Percentiles rank a stretch among this genome's conserved stretches.
These are phyloP conservation scores for Climacium dendroides DNA, from an alignment of 225 moss, liverwort and hornwort genomes.

Conservation along the genomic window DNA sequence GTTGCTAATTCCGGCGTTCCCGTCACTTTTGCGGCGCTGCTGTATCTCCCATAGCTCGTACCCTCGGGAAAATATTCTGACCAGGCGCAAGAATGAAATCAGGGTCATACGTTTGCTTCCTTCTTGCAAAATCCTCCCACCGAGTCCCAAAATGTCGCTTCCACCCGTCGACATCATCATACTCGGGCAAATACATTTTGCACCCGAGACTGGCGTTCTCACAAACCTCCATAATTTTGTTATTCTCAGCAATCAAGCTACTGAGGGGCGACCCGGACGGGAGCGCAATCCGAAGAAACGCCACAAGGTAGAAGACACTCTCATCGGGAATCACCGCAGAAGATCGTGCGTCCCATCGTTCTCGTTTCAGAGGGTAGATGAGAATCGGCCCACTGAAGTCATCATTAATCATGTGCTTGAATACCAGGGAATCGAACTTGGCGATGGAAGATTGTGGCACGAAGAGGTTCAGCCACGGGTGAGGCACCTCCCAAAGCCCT, in stretches of 20 bases:
- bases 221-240: constrained; percentile 27
- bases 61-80: constrained; percentile 38
- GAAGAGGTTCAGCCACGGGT: constrained; percentile 73
- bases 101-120: constrained; percentile 36
- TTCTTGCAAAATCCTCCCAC: constrained; percentile 22
- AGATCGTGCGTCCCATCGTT: constrained; percentile 27
- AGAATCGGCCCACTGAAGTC: constrained; percentile 59
- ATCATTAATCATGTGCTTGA: constrained; percentile 29
- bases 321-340: constrained; percentile 28
- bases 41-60: not conserved
- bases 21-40: not conserved
- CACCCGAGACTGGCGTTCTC: constrained; percentile 4
- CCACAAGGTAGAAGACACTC: constrained; percentile 32
- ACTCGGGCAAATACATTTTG: constrained; percentile 35
- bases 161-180: constrained; percentile 9
- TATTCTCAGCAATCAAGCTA: constrained; percentile 18
- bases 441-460: constrained; percentile 54
- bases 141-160: constrained; percentile 17
- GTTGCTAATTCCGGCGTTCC: not conserved
- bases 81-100: constrained; percentile 37
- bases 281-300: constrained; percentile 23
- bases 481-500: constrained; percentile 63
- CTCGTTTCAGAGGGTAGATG: constrained; percentile 52
- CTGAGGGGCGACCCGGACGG: constrained; percentile 14
- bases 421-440: constrained; percentile 34